Percentiles rank a stretch among this genome's conserved stretches.
Conservation (phyloP, 345 rosid species). For the Turritis glabra region DNA sequence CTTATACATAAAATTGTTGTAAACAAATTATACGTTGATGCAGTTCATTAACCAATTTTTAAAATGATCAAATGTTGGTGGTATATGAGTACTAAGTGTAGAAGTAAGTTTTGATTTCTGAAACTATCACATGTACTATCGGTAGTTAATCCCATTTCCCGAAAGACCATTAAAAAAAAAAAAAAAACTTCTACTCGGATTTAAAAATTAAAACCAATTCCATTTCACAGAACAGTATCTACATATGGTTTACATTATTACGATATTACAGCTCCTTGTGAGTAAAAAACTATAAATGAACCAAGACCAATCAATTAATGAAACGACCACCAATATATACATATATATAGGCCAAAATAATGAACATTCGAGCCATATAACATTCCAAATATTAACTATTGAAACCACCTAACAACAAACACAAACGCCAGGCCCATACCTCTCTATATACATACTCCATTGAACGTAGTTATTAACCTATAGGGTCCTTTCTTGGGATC, state of each 20-base stretch:
- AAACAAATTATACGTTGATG: background rate
- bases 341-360: background rate
- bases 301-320: background rate
- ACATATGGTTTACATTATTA: background rate
- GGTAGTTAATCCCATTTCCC: background rate
- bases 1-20: background rate
- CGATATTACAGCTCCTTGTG: background rate
- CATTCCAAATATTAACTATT: conserved; percentile 9
- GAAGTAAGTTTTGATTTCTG: background rate
- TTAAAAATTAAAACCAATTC: too few species aligned
- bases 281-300: background rate
- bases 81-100: background rate
- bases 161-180: background rate
- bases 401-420: conserved; percentile 32
- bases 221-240: background rate
- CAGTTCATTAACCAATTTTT: background rate
- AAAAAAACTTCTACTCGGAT: background rate
- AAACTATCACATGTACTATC: background rate
- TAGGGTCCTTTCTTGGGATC: conserved; percentile 40
- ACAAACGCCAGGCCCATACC: conserved; percentile 15
- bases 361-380: too few species aligned
- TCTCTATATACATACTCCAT: conserved; percentile 11
- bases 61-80: background rate
- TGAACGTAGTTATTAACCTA: conserved; percentile 21
- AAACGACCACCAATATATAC: background rate